A percentile compares a stretch with the other conserved stretches of the same genome.
These are phyloP conservation scores for Venturia carpophila DNA, from an alignment of 2,329 filamentous ascomycete species.

Conservation along the genomic window DNA sequence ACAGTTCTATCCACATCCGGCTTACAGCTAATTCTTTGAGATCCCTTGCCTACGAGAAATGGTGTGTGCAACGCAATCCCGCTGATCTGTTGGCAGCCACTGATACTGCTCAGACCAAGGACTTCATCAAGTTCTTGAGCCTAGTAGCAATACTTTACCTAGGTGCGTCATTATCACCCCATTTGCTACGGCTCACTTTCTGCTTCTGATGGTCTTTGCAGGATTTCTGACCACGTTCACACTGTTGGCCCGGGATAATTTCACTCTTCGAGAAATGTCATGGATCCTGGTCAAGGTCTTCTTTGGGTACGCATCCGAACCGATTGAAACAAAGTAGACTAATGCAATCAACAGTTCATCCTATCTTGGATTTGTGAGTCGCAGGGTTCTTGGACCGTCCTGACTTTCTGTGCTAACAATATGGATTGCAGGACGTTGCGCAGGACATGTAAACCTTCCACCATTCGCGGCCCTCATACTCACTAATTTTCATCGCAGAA, in stretches of 20 bases:
- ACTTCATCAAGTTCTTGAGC: conserved; percentile 76
- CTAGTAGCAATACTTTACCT: conserved; percentile 76
- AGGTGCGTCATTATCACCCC: conserved; percentile 35
- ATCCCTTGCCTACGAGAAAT: conserved; percentile 91
- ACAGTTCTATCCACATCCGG: not conserved
- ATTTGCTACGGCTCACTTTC: not conserved
- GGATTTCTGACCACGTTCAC: conserved; percentile 84
- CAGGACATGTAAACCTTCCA: conserved; percentile 34
- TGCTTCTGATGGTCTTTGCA: conserved; percentile 24
- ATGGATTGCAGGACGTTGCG: conserved; percentile 35
- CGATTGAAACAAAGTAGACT: not conserved
- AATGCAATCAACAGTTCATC: conserved; percentile 41
- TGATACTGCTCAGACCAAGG: conserved; percentile 53
- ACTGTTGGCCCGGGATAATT: conserved; percentile 63
- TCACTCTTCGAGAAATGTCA: conserved; percentile 59
- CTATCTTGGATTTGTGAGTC: conserved; percentile 62
- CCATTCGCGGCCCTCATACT: conserved; percentile 13
- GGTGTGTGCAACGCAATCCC: conserved; percentile 40
- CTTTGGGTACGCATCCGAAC: conserved; percentile 46
- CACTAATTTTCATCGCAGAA: conserved; percentile 29
- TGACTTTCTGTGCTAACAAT: not conserved
- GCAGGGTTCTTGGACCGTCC: not conserved
- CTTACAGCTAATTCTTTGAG: conserved; percentile 21
- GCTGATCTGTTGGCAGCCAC: conserved; percentile 16
- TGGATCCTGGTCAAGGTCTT: conserved; percentile 75